Evolutionary conservation across 495 filamentous ascomycete species (phyloP), one percentile per base, ranked within the genome.

Genomic region (Penicillium macrosclerotiorum): DNA sequence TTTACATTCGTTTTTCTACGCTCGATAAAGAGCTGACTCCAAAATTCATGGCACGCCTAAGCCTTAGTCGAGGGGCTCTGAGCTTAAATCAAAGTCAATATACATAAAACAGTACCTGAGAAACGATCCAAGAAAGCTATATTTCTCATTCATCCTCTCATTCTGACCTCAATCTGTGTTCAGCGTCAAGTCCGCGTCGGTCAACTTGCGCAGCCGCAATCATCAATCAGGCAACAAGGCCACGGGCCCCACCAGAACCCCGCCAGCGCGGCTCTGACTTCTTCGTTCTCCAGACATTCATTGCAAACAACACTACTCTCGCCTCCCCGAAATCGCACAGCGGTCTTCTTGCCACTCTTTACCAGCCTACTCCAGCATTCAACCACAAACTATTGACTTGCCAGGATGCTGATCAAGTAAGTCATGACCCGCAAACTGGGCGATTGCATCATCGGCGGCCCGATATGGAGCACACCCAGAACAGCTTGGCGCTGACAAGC

Each of bases 331-430:
- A 14, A 38, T 17, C 17, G 17, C 37, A 31, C 12, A 30, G 19
- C 16, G 32, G 9, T n/a, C 14, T 40, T n/a, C 25, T 29, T 11
- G 16, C 45, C 23, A 8, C 5, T 25, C 14, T 19, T 11, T 17
- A n/a, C n/a, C n/a, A n/a, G n/a, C 6, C 40, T 16, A 4, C 4
- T 27, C 16, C 6, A n/a, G 14, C 19, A n/a, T n/a, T 12, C 12
- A 11, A 8, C 0, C 16, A 13, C 44, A 51, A 35, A n/a, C 31
- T 4, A 35, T 29, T 33, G 13, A 5, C 5, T 34, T 18, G 29
- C 30, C 62, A 72, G 51, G 31, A 75, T 76, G 72, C 56, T 76
- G 60, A 76, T 76, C 64, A 76, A 76, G 72, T 76, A 39, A 56
- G 64, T 63, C 35, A 27, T 4, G 13, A 23, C 39, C 11, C 18